Evolutionary conservation across 306 rosid species (phyloP).

Genomic region (Malus fusca): DNA sequence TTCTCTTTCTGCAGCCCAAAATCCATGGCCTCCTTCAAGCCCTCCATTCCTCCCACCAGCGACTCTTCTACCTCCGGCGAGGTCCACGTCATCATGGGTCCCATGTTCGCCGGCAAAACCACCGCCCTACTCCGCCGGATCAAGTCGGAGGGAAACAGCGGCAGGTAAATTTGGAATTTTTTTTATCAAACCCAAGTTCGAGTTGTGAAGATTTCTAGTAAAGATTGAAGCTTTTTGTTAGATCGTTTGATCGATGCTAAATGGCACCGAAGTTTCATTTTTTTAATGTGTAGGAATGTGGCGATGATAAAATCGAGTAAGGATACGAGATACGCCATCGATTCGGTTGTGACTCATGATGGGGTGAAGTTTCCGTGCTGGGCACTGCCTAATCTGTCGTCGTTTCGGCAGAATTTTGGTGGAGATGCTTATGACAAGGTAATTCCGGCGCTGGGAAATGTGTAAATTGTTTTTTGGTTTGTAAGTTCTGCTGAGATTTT

Average conservation of each 20-base stretch:
- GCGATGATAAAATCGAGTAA: conserved; percentile 79
- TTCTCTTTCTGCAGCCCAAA: neutral
- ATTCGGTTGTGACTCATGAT: conserved; percentile 76
- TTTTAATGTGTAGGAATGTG: conserved; percentile 41
- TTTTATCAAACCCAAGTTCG: neutral
- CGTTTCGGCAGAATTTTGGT: conserved; percentile 53
- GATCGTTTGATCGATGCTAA: neutral
- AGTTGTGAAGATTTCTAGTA: neutral
- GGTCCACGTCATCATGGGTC: conserved; percentile 84
- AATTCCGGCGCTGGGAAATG: neutral
- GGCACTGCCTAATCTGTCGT: conserved; percentile 65
- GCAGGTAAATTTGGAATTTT: conserved; percentile 34
- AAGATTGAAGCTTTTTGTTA: neutral
- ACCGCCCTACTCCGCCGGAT: conserved; percentile 84
- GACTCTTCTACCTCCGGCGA: conserved; percentile 40
- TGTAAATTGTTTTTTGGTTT: neutral
- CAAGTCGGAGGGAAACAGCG: conserved; percentile 49
- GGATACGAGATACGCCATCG: conserved; percentile 69
- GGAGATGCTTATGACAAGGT: conserved; percentile 66
- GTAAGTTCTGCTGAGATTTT: neutral
- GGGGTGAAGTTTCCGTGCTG: conserved; percentile 76
- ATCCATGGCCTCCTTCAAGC: conserved; percentile 45
- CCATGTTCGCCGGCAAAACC: conserved; percentile 94
- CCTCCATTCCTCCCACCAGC: conserved; percentile 11
- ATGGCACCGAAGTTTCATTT: neutral